Percentiles rank a stretch among this genome's conserved stretches.
These are phyloP conservation scores for Cryptococcus sp. DNA, from an alignment of 1,284 basidiomycete species.

Conservation along the genomic window DNA sequence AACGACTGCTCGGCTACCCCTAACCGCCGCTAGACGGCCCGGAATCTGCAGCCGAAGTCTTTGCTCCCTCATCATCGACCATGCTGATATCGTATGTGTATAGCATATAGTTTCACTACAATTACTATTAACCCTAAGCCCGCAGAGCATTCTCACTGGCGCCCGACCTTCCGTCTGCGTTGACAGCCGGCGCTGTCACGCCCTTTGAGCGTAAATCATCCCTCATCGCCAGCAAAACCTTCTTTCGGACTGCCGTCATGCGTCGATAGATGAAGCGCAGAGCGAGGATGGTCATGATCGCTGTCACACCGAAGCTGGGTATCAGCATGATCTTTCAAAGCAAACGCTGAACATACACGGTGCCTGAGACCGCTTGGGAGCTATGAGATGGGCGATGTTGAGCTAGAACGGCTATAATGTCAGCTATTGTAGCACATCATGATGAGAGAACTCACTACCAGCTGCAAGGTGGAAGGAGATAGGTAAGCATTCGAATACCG, in stretches of 20 bases:
- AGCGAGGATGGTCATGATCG: conserved; percentile 65
- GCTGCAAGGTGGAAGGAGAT: neutral
- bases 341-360: conserved; percentile 50
- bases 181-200: neutral
- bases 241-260: conserved; percentile 51
- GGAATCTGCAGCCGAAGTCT: no score
- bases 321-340: neutral
- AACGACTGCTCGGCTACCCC: no score
- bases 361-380: conserved; percentile 52
- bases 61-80: no score
- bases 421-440: neutral
- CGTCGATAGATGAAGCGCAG: conserved; percentile 75
- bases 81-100: no score
- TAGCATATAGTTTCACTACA: no score
- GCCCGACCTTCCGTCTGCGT: neutral
- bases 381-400: conserved; percentile 12
- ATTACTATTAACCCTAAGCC: neutral
- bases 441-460: conserved; percentile 1
- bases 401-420: conserved; percentile 4
- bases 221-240: conserved; percentile 5
- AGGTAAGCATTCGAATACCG: conserved; percentile 53
- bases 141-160: neutral
- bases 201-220: conserved; percentile 4
- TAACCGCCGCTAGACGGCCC: no score
- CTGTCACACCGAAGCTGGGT: conserved; percentile 7